A percentile compares a stretch with the other conserved stretches of the same genome.
phyloP scores from a whole-genome alignment of 306 rosid species.

The Lupinus albus region DNA sequence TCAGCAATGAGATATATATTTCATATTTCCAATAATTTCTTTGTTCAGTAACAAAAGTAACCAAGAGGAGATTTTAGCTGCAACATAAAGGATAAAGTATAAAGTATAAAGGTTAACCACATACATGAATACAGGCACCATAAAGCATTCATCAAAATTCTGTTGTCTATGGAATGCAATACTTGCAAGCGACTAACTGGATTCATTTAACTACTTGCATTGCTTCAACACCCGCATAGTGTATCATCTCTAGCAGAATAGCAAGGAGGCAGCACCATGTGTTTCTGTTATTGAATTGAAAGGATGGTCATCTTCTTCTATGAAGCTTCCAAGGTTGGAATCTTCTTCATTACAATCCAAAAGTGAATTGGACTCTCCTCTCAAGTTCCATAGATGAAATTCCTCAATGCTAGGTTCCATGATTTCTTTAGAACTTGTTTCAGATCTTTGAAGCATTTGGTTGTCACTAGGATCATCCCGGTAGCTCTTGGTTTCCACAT shows the following conservation, averaged over 20 bases:
- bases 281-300: conserved; percentile 51
- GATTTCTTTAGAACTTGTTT: conserved; percentile 62
- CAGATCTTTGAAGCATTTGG: conserved; percentile 45
- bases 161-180: conserved; percentile 14
- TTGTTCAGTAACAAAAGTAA: conserved; percentile 21
- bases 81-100: background rate
- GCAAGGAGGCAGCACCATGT: conserved; percentile 54
- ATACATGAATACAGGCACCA: conserved; percentile 14
- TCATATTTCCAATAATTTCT: background rate
- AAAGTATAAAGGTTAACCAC: background rate
- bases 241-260: conserved; percentile 53
- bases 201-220: conserved; percentile 26
- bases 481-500: conserved; percentile 32
- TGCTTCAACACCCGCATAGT: conserved; percentile 49
- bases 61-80: background rate
- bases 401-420: conserved; percentile 62
- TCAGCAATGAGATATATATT: background rate
- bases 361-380: conserved; percentile 55
- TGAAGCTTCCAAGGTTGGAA: conserved; percentile 34
- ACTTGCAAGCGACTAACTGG: conserved; percentile 7
- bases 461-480: conserved; percentile 25
- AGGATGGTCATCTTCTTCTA: conserved; percentile 71
- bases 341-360: conserved; percentile 47
- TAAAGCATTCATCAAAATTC: conserved; percentile 2
- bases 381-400: conserved; percentile 48